Base-by-base conservation (phyloP, 2,329 filamentous ascomycete genomes). In the Aspergillus piperis region DNA sequence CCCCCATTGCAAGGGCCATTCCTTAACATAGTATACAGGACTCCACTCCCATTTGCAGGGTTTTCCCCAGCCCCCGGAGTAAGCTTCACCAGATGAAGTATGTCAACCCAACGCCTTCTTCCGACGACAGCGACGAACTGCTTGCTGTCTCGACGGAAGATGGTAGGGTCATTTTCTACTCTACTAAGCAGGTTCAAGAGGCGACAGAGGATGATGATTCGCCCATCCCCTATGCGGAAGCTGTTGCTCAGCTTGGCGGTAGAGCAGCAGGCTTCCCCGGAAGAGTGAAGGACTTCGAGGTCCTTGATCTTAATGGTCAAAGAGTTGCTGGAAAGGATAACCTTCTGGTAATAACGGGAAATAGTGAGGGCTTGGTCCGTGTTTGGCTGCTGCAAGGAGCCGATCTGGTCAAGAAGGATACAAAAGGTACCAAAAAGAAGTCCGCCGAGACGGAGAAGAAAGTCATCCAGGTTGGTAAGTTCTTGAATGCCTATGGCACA, bases 81-180 rank as follows among this genome's bases (percentile, higher is more conserved):
- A 98, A 97, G 80, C 80, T 98, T 23, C 93, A 97, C 72, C 86
- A 94, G 70, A 82, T 97, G 64, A 81, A 81, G 59, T 96, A 96
- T 74, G 70, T 96, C 36, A 74, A 73, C 11, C 53, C 75, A 21
- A 65, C 65, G 23, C 72, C 82, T 30, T 71, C 84, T 8, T 73
- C 72, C 19, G 80, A 82, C 15, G 77, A 78, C 5, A 78, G 78
- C 52, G 77, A 77, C 21, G 84, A 87, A 38, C 74, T 93, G 5
- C 77, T 98, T 44, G 88, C 89, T 0, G 82, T 95, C 1, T 92
- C 92, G 1, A 97, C 95, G 0, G 95, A 98, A 74, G 94, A 98
- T 73, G 95, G 95, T 0, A 84, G 90, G 55, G 84, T 98, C 38
- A 71, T 96, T 54, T 91, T 98, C 74, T 96, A 91, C 74, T 89